Evolutionary conservation across 2,329 filamentous ascomycete genomes (phyloP), one percentile per base, ranked within the genome.

Genomic region (Thyridium curvatum): DNA sequence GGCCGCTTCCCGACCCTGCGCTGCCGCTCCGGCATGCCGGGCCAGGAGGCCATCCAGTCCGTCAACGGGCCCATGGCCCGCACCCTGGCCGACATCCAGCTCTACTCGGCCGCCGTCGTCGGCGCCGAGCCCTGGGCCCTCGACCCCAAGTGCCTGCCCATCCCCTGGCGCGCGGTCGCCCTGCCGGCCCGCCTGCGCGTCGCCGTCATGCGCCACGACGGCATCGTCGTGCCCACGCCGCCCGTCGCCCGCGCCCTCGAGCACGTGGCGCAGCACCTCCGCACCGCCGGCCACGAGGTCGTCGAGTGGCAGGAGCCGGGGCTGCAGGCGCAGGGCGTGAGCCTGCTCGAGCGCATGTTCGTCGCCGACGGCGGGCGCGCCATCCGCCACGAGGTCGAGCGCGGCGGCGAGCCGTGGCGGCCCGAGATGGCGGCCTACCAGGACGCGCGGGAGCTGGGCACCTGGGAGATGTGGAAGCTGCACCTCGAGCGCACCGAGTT

Each of bases 201-300:
- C 38, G 82, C 65, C 4, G 71, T 86, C 26, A 65, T 85, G 57
- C 79, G 73, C 71, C 64, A 81, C 54, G 83, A 86, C 52, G 75
- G 72, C 9, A 66, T 79, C 36, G 80, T 84, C 4, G 66, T 59
- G 6, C 82, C 83, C 0, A 83, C 84, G 37, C 81, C 83, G 3
- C 82, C 82, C 0, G 68, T 86, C 3, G 59, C 66, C 0, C 67
- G 79, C 6, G 80, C 77, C 1, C 54, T 86, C 9, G 54, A 60
- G 3, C 54, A 63, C 6, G 59, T 74, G 0, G 65, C 64, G 0
- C 55, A 60, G 3, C 64, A 55, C 35, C 59, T 82, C 12, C 49
- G 59, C 30, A 55, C 52, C 0, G 62, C 67, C 0, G 72, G 71
- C 2, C 64, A 79, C 47, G 67, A 74, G 6, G 43, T 82, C 1